Base-by-base conservation (phyloP, 78 protist species). In the Dictyostelium purpureum region DNA sequence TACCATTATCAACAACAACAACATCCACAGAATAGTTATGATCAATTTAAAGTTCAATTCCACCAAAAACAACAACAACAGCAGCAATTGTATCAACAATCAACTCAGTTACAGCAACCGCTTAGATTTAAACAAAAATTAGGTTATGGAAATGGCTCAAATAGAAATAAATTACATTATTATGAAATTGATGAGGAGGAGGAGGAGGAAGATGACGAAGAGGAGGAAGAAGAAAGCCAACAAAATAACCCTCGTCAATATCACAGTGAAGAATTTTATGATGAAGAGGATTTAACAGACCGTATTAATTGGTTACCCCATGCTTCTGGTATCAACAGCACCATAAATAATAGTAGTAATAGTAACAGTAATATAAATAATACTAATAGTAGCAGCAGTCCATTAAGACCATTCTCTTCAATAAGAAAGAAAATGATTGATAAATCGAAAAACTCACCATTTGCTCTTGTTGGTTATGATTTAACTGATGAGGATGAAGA, bases 241-340 rank as follows among this genome's bases (percentile, higher is more conserved):
- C 54, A 49, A 49, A 7, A 49, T 14, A 7, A 49, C 7, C 54
- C 7, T 14, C 54, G 11, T 14, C 54, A 49, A 49, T 49, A 49
- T 49, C 54, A 49, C 54, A 49, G 19, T 26, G 76, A 69, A n/a
- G 26, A 43, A 69, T 45, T 40, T n/a, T 24, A 69, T 0, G 76
- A 69, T 42, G 76, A 73, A 28, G 79, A 51, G 12, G 42, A 73
- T 73, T 24, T 73, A 28, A 21, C 40, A 24, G 63, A 73, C 10
- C 40, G 59, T 73, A 45, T 73, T 21, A 24, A 45, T 73, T 73
- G 79, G 79, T 73, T 73, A 45, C 79, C 79, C 6, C 79, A 45
- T 45, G n/a, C 79, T 4, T 33, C 19, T 40, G 31, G 76, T n/a
- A 67, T 38, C n/a, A 51, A 40, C 6, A 67, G 76, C 31, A 67